Evolutionary conservation across 176 grass and related monocot species (phyloP), one percentile per base, ranked within the genome.

Genomic region (Oryza longistaminata): DNA sequence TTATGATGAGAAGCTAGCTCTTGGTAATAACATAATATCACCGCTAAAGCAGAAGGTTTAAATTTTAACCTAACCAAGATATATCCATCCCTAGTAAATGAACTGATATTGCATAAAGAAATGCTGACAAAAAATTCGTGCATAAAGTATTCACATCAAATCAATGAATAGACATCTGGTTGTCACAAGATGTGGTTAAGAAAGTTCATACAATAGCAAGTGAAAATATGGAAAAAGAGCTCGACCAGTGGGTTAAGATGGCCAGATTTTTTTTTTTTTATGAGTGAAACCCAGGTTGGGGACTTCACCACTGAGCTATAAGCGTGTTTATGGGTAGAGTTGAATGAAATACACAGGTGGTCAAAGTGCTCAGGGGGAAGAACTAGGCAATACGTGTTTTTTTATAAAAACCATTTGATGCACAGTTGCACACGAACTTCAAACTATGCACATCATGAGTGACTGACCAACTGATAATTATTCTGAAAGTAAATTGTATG

Each of bases 101-200:
- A 55, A 55, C 17, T 55, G 80, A 67, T 78, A 48, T 29, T 35
- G 37, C 17, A 88, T 78, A 72, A 77, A 66, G 35, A 55, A 75
- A 85, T 16, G 17, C 61, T 60, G 5, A 26, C 7, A 68, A 74
- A 84, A 83, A 45, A 77, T 58, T 37, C 17, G 37, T 58, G 19
- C 24, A 82, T 24, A 78, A 82, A 60, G 76, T 78, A 66, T 69
- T 83, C 10, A 12, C 62, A 73, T 8, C 13, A 55, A 76, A 82
- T 55, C 37, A 77, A 62, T 6, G 13, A 45, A 34, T 22, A 71
- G 33, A 66, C 50, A 13, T 31, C 35, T 12, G 6, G 43, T 46
- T 82, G 39, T 72, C 24, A 43, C 7, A 50, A 50, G 45, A 73
- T 64, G 40, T 46, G 73, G 64, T 58, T 46, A 60, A 40, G 42